Evolutionary conservation across 257 asterid genomes (phyloP).

Genomic region (Solanum chiquidenum): DNA sequence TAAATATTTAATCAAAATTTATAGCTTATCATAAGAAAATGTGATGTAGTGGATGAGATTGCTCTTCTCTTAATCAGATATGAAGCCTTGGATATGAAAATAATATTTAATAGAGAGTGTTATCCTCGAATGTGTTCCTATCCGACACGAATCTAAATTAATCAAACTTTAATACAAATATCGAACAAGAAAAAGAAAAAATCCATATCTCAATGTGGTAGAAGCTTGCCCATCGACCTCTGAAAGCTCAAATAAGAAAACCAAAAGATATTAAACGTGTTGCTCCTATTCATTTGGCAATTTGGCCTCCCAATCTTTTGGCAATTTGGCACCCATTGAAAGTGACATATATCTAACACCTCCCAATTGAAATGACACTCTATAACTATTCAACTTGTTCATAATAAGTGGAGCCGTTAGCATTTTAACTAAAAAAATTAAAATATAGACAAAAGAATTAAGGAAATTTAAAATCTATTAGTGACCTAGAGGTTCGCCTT

Average conservation of each 20-base stretch:
- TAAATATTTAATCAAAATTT: neutral
- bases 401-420: neutral
- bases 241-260: neutral
- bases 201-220: neutral
- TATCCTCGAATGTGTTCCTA: too few relatives aligned
- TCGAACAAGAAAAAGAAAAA: neutral
- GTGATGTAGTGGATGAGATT: neutral
- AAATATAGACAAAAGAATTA: neutral
- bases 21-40: neutral
- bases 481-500: neutral
- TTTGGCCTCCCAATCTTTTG: neutral
- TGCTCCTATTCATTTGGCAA: neutral
- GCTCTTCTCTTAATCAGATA: neutral
- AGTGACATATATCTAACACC: neutral
- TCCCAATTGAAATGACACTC: neutral
- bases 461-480: neutral
- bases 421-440: neutral
- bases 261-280: neutral
- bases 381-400: neutral
- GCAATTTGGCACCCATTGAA: neutral
- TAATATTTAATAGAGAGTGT: too few relatives aligned
- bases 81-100: too few relatives aligned
- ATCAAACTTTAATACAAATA: too few relatives aligned
- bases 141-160: too few relatives aligned
- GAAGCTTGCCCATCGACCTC: neutral